Percentiles rank a stretch among this genome's conserved stretches.
Evolutionary conservation across 176 grass and related monocot genomes (phyloP).

Genomic region (Rhynchospora breviuscula): DNA sequence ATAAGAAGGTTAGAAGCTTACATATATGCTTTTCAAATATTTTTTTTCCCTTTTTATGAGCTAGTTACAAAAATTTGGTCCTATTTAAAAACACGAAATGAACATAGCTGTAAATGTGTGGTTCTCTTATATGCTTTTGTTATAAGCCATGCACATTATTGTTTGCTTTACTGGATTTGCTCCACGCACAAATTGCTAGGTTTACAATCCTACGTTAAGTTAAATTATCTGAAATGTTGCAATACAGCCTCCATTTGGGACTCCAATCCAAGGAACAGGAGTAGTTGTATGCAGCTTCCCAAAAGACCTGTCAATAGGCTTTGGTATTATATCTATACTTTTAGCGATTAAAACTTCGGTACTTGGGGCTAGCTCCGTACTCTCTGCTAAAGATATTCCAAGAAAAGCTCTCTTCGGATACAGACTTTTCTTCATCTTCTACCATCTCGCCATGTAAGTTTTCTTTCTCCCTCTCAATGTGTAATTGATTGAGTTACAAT

Average conservation of each 20-base stretch:
- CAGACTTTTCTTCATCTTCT: slow-evolving; percentile 41
- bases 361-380: slow-evolving; percentile 34
- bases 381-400: slow-evolving; percentile 47
- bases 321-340: slow-evolving; percentile 29
- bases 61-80: neutral
- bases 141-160: neutral
- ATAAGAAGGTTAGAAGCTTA: slow-evolving; percentile 43
- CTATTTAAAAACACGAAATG: neutral
- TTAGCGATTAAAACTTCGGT: slow-evolving; percentile 9
- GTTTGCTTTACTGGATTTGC: neutral
- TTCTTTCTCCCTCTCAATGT: neutral
- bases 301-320: slow-evolving; percentile 27
- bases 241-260: slow-evolving; percentile 41
- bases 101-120: neutral
- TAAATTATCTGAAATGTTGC: neutral
- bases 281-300: slow-evolving; percentile 51
- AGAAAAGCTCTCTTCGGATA: slow-evolving; percentile 29
- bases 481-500: neutral
- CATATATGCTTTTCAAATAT: neutral
- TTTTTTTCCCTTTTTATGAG: neutral
- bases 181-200: neutral
- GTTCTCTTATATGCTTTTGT: neutral
- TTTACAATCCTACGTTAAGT: neutral
- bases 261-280: slow-evolving; percentile 30
- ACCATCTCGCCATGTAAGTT: slow-evolving; percentile 47